A percentile compares a stretch with the other conserved stretches of the same genome.
These are phyloP conservation scores for Suillus plorans DNA, from an alignment of 768 basidiomycete species.

Conservation along the genomic window DNA sequence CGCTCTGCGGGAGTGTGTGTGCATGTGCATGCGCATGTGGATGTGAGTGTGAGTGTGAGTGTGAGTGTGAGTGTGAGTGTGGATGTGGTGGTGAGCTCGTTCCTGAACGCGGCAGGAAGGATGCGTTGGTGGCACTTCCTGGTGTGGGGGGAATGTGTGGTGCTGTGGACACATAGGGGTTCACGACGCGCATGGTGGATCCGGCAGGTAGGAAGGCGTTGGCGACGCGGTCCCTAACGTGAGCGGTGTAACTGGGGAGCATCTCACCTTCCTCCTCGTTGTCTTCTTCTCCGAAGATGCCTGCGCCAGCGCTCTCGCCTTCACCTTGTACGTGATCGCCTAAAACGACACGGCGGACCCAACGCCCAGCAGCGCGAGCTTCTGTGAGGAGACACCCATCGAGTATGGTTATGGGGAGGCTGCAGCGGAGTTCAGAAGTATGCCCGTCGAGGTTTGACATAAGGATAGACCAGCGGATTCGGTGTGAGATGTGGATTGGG, in stretches of 20 bases:
- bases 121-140: neutral
- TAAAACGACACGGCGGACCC: conserved; percentile 72
- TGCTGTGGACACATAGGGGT: conserved; percentile 58
- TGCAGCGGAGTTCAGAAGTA: conserved; percentile 92
- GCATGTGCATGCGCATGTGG: neutral
- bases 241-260: conserved; percentile 86
- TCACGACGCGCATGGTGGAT: conserved; percentile 60
- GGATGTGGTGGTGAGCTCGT: conserved; percentile 35
- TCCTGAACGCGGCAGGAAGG: conserved; percentile 34
- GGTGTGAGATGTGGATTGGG: conserved; percentile 75
- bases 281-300: conserved; percentile 37
- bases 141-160: conserved; percentile 12
- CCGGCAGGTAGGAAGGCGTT: conserved; percentile 70
- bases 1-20: neutral
- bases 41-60: too few species aligned
- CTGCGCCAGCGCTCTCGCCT: conserved; percentile 7
- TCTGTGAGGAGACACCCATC: conserved; percentile 73
- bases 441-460: conserved; percentile 90
- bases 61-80: too few species aligned
- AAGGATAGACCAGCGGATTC: conserved; percentile 76
- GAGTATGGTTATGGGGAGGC: conserved; percentile 84
- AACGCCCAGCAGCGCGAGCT: conserved; percentile 67
- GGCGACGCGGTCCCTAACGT: conserved; percentile 87
- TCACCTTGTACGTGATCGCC: conserved; percentile 30
- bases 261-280: conserved; percentile 57